A percentile compares a stretch with the other conserved stretches of the same genome.
These are phyloP conservation scores for Byssothecium circinans DNA, from an alignment of 2,329 filamentous ascomycete genomes.

Conservation along the genomic window DNA sequence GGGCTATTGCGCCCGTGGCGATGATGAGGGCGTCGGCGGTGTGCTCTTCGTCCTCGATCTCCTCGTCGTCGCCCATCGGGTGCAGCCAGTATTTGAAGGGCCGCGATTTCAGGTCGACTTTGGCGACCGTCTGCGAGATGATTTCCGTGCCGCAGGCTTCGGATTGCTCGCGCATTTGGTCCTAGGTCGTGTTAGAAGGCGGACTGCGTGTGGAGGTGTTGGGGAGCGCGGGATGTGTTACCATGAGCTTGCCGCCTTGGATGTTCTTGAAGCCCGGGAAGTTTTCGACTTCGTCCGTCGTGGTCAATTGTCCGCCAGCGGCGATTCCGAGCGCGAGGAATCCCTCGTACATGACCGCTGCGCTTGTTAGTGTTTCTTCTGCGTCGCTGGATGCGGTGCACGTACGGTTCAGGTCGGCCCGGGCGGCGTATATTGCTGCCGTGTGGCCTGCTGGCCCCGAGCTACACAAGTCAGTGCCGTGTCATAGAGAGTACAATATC, in stretches of 20 bases:
- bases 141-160: slow-evolving; percentile 90
- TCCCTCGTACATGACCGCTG: slow-evolving; percentile 90
- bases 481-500: slow-evolving; percentile 19
- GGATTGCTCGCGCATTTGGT: slow-evolving; percentile 90
- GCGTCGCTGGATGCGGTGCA: slow-evolving; percentile 7
- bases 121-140: slow-evolving; percentile 87
- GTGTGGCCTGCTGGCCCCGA: slow-evolving; percentile 98
- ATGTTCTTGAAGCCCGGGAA: slow-evolving; percentile 94
- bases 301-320: slow-evolving; percentile 94
- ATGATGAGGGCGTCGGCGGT: slow-evolving; percentile 93
- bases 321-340: slow-evolving; percentile 97
- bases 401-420: slow-evolving; percentile 85
- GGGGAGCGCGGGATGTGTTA: slow-evolving; percentile 35
- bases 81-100: slow-evolving; percentile 85
- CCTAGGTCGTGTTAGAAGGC: slow-evolving; percentile 52
- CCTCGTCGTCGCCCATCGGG: slow-evolving; percentile 78
- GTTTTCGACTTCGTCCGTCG: slow-evolving; percentile 98
- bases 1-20: slow-evolving; percentile 90
- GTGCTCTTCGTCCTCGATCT: slow-evolving; percentile 67
- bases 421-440: slow-evolving; percentile 91
- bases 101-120: slow-evolving; percentile 76
- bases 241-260: slow-evolving; percentile 85
- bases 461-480: slow-evolving; percentile 53
- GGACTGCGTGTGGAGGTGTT: neutral
- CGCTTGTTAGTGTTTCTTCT: slow-evolving; percentile 21